These are phyloP conservation scores for Stagonosporopsis vannaccii DNA, from an alignment of 2,329 filamentous ascomycete genomes.

Conservation along the genomic window DNA sequence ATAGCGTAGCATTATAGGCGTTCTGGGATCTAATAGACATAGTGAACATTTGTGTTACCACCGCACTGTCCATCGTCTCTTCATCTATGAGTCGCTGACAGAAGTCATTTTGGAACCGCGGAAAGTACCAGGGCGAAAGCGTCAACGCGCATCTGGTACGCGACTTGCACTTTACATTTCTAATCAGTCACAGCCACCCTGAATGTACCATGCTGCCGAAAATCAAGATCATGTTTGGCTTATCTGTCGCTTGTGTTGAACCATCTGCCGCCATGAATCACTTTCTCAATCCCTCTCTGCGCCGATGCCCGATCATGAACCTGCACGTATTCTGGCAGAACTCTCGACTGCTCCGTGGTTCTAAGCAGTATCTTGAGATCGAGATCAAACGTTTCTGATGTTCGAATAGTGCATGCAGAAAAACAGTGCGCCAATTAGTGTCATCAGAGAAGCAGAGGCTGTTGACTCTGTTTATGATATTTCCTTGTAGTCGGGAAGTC, in stretches of 20 bases:
- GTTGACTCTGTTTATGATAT: conserved; percentile 2
- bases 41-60: not conserved
- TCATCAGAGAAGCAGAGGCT: not conserved
- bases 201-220: too few relatives aligned
- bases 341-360: not conserved
- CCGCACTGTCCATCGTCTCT: not conserved
- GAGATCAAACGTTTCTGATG: not conserved
- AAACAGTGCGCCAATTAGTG: not conserved
- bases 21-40: not conserved
- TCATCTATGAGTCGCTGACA: not conserved
- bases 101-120: not conserved
- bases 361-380: not conserved
- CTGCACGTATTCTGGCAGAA: not conserved
- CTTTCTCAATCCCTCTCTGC: not conserved
- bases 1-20: conserved; percentile 14
- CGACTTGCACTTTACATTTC: too few relatives aligned
- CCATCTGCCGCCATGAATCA: not conserved
- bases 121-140: not conserved
- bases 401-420: not conserved
- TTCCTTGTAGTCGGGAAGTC: not conserved
- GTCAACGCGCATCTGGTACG: not conserved
- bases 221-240: too few relatives aligned
- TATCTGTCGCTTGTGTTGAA: not conserved
- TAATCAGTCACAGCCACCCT: too few relatives aligned
- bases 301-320: not conserved